A percentile compares a stretch with the other conserved stretches of the same genome.
phyloP scores from a whole-genome alignment of 306 rosid genomes.

The Vicia faba region DNA sequence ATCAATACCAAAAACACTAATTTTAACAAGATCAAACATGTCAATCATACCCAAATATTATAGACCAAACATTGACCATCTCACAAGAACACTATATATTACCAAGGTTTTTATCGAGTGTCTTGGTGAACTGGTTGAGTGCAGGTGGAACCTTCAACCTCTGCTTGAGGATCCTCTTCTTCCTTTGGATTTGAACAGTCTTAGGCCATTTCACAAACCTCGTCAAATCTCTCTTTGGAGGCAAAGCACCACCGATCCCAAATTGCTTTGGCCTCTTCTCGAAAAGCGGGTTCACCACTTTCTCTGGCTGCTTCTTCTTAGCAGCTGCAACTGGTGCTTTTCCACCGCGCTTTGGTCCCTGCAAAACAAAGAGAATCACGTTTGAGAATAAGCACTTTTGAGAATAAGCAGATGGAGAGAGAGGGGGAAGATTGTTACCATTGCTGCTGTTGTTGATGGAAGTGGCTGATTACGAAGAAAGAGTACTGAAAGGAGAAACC shows the following conservation, averaged over 20 bases:
- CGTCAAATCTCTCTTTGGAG: conserved; percentile 78
- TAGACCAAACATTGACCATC: too few relatives aligned
- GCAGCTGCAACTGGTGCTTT: conserved; percentile 29
- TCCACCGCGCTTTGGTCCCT: conserved; percentile 38
- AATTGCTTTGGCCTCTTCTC: conserved; percentile 87
- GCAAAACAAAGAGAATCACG: neutral
- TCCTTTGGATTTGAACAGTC: conserved; percentile 70
- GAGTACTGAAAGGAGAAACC: neutral
- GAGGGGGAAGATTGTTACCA: neutral
- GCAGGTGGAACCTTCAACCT: conserved; percentile 87
- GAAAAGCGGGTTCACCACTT: conserved; percentile 68
- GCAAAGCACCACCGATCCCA: conserved; percentile 82
- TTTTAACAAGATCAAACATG: too few relatives aligned
- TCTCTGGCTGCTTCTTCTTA: conserved; percentile 48
- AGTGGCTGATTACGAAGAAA: neutral
- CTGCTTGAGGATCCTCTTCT: conserved; percentile 78
- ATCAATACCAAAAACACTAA: too few relatives aligned
- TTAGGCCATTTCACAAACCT: conserved; percentile 87
- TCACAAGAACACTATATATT: too few relatives aligned
- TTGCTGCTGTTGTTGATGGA: conserved; percentile 9
- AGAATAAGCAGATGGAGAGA: neutral
- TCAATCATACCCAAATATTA: too few relatives aligned
- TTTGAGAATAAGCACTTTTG: neutral
- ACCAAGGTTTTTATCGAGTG: conserved; percentile 81
- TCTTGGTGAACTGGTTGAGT: conserved; percentile 76